Conservation (phyloP, 495 filamentous ascomycete genomes). For the Hypomontagnella submonticulosa region DNA sequence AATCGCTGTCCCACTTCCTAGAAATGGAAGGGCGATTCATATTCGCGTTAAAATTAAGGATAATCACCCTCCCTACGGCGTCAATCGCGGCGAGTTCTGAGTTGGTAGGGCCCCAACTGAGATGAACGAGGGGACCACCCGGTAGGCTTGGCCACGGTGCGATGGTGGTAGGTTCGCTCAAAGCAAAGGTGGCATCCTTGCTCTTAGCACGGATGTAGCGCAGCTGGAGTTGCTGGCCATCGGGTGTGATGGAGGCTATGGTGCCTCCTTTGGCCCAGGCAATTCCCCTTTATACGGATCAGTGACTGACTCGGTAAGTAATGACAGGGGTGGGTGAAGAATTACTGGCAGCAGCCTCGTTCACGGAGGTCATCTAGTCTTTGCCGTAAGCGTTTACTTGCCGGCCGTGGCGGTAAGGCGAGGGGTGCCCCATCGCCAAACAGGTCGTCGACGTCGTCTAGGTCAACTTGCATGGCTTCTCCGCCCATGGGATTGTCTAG, state of each 20-base stretch:
- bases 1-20: slow-evolving; percentile 67
- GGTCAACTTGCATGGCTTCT: slow-evolving; percentile 70
- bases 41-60: slow-evolving; percentile 69
- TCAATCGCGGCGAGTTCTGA: slow-evolving; percentile 81
- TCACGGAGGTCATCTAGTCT: slow-evolving; percentile 82
- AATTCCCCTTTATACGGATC: slow-evolving; percentile 68
- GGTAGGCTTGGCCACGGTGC: slow-evolving; percentile 49
- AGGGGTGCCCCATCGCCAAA: slow-evolving; percentile 77
- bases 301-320: slow-evolving; percentile 16
- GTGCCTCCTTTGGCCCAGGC: slow-evolving; percentile 91
- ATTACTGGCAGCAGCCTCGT: slow-evolving; percentile 86
- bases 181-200: slow-evolving; percentile 77
- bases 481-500: slow-evolving; percentile 47
- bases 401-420: slow-evolving; percentile 60
- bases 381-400: slow-evolving; percentile 73
- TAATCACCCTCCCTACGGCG: slow-evolving; percentile 74
- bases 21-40: slow-evolving; percentile 71
- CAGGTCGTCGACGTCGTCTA: slow-evolving; percentile 77
- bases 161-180: slow-evolving; percentile 68
- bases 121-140: slow-evolving; percentile 71
- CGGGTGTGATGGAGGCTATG: slow-evolving; percentile 82
- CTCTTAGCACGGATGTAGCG: slow-evolving; percentile 76
- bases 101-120: slow-evolving; percentile 80
- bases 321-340: slow-evolving; percentile 3
- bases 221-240: slow-evolving; percentile 73